Conservation (phyloP, 371 early-diverging fungal genomes). For the Mortierella sp. region DNA sequence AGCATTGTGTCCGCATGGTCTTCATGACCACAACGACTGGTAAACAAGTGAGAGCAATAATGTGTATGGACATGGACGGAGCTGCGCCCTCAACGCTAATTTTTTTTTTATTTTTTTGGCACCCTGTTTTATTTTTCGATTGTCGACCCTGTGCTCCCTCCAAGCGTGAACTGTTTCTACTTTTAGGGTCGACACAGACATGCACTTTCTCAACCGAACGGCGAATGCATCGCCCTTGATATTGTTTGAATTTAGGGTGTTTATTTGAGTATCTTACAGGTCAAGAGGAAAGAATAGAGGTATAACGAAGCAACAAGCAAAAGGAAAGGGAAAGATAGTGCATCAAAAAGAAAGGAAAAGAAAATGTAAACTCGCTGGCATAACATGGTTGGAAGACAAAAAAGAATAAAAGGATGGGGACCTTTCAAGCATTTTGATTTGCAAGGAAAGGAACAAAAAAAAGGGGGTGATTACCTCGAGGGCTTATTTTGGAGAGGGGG, state of each 20-base stretch:
- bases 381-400: not conserved
- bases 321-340: not conserved
- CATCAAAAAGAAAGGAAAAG: not conserved
- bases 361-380: not conserved
- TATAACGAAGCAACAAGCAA: not conserved
- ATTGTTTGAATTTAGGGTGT: not conserved
- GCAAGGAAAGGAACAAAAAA: not conserved
- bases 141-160: not conserved
- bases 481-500: no score
- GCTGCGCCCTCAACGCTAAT: not conserved
- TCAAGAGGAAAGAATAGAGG: not conserved
- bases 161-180: not conserved
- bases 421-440: no score
- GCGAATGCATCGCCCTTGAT: no score
- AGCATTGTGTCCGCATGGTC: no score
- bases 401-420: not conserved
- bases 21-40: no score
- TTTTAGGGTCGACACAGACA: constrained; percentile 8
- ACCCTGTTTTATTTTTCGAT: not conserved
- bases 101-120: not conserved
- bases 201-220: no score
- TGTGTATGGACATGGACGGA: no score
- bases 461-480: not conserved
- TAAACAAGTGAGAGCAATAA: no score
- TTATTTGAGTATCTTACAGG: constrained; percentile 3